phyloP scores from a whole-genome alignment of 495 filamentous ascomycete species.

The Hypoxylon lienhwacheense region DNA sequence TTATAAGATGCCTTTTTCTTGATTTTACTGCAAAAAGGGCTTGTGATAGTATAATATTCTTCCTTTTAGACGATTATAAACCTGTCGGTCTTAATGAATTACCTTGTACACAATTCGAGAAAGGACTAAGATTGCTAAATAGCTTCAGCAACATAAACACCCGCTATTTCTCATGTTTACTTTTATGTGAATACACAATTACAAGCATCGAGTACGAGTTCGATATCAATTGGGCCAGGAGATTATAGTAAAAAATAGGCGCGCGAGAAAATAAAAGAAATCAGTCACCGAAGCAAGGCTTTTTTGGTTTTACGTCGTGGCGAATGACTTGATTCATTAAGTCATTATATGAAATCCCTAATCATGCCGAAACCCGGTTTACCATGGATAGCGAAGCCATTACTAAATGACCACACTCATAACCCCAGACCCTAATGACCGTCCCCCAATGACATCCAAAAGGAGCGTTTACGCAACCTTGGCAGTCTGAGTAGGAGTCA shows the following conservation, averaged over 20 bases:
- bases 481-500: conserved; percentile 77
- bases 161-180: no score
- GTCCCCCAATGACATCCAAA: conserved; percentile 34
- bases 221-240: no score
- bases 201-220: no score
- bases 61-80: no score
- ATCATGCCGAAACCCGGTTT: conserved; percentile 37
- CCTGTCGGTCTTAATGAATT: no score
- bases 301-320: conserved; percentile 32
- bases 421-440: conserved; percentile 31
- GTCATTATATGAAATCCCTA: conserved; percentile 38
- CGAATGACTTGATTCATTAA: conserved; percentile 39
- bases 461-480: conserved; percentile 44
- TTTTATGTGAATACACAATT: neutral
- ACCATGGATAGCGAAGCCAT: conserved; percentile 38
- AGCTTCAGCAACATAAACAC: no score
- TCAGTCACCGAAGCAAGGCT: no score
- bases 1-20: neutral
- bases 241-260: no score
- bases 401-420: conserved; percentile 37
- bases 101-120: no score
- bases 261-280: no score
- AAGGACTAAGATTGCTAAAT: no score
- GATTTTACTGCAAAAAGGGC: neutral
- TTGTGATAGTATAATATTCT: neutral